A percentile compares a stretch with the other conserved stretches of the same genome.
phyloP scores from a whole-genome alignment of 345 rosid genomes.

The Heritiera fomes region DNA sequence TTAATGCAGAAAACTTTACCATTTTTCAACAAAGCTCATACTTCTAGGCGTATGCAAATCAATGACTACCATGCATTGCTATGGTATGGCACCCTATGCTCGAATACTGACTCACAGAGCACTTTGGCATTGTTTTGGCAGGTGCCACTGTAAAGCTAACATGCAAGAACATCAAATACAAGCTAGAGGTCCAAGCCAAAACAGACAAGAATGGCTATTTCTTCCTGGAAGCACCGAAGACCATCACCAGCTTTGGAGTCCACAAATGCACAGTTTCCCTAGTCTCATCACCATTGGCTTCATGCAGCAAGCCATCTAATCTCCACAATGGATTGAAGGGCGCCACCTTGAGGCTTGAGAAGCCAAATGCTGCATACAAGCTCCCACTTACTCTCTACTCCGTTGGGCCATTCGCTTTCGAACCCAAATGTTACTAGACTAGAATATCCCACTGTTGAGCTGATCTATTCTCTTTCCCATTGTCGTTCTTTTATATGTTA shows the following conservation, averaged over 20 bases:
- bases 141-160: constrained; percentile 67
- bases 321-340: constrained; percentile 62
- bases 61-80: not conserved
- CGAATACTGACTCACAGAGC: not conserved
- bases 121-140: constrained; percentile 21
- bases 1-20: not conserved
- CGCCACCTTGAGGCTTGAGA: constrained; percentile 51
- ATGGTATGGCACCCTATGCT: not conserved
- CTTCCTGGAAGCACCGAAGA: constrained; percentile 60
- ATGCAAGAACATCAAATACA: constrained; percentile 64
- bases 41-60: not conserved
- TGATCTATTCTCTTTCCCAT: not conserved
- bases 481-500: not conserved
- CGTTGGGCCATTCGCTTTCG: constrained; percentile 86
- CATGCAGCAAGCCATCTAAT: constrained; percentile 47
- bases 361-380: constrained; percentile 32
- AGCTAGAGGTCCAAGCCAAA: constrained; percentile 25
- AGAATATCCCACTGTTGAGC: not conserved
- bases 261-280: constrained; percentile 70
- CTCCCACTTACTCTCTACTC: constrained; percentile 46
- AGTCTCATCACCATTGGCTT: constrained; percentile 42
- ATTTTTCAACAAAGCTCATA: not conserved
- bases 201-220: constrained; percentile 91
- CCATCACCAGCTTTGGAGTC: constrained; percentile 69
- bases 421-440: constrained; percentile 52